Percentiles rank a stretch among this genome's conserved stretches.
Evolutionary conservation across 192 early-diverging fungal genomes (phyloP).

Genomic region (Backusella morwellensis): DNA sequence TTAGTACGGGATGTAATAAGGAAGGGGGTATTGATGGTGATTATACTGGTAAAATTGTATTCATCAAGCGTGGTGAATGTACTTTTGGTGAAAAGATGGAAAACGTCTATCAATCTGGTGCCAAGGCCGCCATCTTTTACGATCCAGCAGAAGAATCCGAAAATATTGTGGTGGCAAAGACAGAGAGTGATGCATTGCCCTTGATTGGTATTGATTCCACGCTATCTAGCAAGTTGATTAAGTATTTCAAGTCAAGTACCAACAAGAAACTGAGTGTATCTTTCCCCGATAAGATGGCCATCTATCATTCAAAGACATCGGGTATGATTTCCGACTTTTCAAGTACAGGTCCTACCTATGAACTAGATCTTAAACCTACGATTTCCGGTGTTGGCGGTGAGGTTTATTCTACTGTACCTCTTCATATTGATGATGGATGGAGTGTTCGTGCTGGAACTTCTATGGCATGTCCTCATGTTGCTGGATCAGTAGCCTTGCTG

Average conservation of each 20-base stretch:
- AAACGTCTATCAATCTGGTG: slow-evolving; percentile 54
- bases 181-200: slow-evolving; percentile 45
- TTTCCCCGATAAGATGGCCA: neutral
- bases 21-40: slow-evolving; percentile 47
- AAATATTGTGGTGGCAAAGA: neutral
- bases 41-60: slow-evolving; percentile 48
- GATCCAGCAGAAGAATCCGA: slow-evolving; percentile 26
- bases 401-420: slow-evolving; percentile 51
- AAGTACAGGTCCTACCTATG: slow-evolving; percentile 68
- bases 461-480: slow-evolving; percentile 50
- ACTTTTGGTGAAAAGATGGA: slow-evolving; percentile 57
- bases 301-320: slow-evolving; percentile 29
- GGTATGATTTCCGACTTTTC: slow-evolving; percentile 71
- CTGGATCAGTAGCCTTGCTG: slow-evolving; percentile 40
- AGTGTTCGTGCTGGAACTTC: slow-evolving; percentile 32
- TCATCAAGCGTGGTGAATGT: slow-evolving; percentile 68
- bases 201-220: slow-evolving; percentile 49
- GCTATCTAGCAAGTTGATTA: slow-evolving; percentile 48
- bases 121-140: slow-evolving; percentile 53
- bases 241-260: slow-evolving; percentile 34
- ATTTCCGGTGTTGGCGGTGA: slow-evolving; percentile 44
- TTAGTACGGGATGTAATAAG: neutral
- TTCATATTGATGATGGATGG: slow-evolving; percentile 41
- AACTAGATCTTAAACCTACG: slow-evolving; percentile 56
- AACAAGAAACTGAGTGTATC: neutral